These are phyloP conservation scores for Carex pumila DNA, from an alignment of 176 grass and related monocot species.

Conservation along the genomic window DNA sequence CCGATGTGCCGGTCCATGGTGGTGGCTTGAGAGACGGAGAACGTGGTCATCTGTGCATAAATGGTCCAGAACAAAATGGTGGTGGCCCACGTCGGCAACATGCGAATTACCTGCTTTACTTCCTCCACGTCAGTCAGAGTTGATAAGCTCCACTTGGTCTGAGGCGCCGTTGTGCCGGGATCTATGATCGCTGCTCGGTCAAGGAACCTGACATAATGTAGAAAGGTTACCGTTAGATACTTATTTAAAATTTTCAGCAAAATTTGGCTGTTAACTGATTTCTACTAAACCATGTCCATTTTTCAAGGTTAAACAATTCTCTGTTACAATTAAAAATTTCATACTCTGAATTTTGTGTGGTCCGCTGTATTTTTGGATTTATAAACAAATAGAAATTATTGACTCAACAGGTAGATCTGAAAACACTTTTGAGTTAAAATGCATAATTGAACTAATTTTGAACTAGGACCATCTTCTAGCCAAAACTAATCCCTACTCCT, in stretches of 20 bases:
- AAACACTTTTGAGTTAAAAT: not conserved
- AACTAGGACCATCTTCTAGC: not conserved
- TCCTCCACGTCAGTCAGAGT: constrained; percentile 85
- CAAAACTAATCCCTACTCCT: not conserved
- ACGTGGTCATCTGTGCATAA: constrained; percentile 90
- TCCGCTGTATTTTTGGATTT: not conserved
- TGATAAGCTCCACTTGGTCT: constrained; percentile 35
- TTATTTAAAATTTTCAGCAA: not conserved
- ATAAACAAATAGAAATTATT: not conserved
- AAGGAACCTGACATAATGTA: constrained; percentile 37
- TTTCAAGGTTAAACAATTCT: not conserved
- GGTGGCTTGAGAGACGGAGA: constrained; percentile 74
- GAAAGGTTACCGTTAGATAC: not conserved
- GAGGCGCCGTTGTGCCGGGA: not conserved
- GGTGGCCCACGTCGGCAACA: constrained; percentile 76
- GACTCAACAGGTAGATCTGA: not conserved
- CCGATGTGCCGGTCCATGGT: constrained; percentile 72
- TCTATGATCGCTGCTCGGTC: constrained; percentile 53
- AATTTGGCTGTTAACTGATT: not conserved
- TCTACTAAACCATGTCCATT: not conserved
- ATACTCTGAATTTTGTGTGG: not conserved
- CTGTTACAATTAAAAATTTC: not conserved
- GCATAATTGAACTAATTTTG: not conserved
- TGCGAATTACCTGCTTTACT: constrained; percentile 70
- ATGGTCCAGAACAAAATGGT: constrained; percentile 84